Base-by-base conservation (phyloP, 495 filamentous ascomycete species). In the Xylaria palmicola region DNA sequence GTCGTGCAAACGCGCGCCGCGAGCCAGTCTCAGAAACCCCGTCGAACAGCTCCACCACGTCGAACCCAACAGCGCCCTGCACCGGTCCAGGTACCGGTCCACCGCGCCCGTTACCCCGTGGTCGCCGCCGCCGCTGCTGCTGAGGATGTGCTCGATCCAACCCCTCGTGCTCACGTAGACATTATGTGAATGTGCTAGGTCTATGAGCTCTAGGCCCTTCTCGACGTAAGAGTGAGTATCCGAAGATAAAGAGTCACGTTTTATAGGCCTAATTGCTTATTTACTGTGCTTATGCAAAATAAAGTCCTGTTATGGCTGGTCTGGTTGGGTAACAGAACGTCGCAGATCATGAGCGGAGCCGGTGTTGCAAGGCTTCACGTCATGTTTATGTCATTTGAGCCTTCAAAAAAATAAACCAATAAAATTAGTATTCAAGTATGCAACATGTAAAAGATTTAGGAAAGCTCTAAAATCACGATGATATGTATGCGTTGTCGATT, bases 161-260 rank as follows among this genome's bases (percentile, higher is more conserved):
- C 82, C 82, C 27, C 81, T 82, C 72, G 83, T 85, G 19, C 81
- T 83, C 22, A 84, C 78, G 65, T 85, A 85, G 4, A 83, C 81
- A 13, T 68, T 73, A 66, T 84, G 67, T 40, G 76, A 72, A 56
- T 85, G 83, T 4, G 81, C 80, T 0, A 85, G 71, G 6, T 85
- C 80, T 32, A 82, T 79, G 36, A 85, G 56, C 62, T 83, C 80
- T 12, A 75, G 75, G 67, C 24, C 71, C 72, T 60, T 84, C 79
- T 1, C 74, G 71, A 54, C 83, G 81, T 0, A 84, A 73, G n/a
- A 4, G 9, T 26, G 43, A 15, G 43, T 45, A 26, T 26, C n/a
- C n/a, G n/a, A n/a, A n/a, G n/a, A n/a, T n/a, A n/a, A n/a, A n/a
- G n/a, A n/a, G n/a, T n/a, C n/a, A n/a, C n/a, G n/a, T n/a, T n/a